Percentiles rank a stretch among this genome's conserved stretches.
Evolutionary conservation across 2,329 filamentous ascomycete genomes (phyloP).

Genomic region (Microdochium nivale): DNA sequence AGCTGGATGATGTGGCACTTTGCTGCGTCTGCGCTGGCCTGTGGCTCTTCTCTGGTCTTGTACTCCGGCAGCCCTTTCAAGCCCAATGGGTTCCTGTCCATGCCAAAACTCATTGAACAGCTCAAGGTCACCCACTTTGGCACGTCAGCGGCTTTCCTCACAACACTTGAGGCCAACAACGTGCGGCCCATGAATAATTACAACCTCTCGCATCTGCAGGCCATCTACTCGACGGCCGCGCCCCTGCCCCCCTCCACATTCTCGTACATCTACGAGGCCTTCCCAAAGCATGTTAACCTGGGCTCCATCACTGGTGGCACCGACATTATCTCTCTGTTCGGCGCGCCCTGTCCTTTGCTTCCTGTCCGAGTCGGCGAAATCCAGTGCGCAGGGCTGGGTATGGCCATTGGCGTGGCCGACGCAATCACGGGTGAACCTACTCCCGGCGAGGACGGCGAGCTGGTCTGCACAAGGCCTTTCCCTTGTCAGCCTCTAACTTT

Average conservation of each 20-base stretch:
- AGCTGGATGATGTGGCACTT: slow-evolving; percentile 99
- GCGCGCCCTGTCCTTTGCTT: slow-evolving; percentile 68
- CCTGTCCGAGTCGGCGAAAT: slow-evolving; percentile 68
- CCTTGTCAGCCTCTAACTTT: slow-evolving; percentile 88
- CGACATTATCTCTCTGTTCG: slow-evolving; percentile 93
- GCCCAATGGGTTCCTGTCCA: slow-evolving; percentile 68
- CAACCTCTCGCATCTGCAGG: slow-evolving; percentile 58
- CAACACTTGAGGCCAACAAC: slow-evolving; percentile 73
- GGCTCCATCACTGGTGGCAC: slow-evolving; percentile 93
- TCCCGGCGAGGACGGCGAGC: slow-evolving; percentile 68
- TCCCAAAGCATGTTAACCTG: slow-evolving; percentile 73
- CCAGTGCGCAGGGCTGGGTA: slow-evolving; percentile 69
- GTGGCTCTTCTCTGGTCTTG: slow-evolving; percentile 73
- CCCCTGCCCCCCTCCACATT: slow-evolving; percentile 91
- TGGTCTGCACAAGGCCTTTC: slow-evolving; percentile 81
- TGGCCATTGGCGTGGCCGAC: slow-evolving; percentile 61
- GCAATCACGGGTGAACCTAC: slow-evolving; percentile 45
- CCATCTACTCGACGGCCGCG: slow-evolving; percentile 91
- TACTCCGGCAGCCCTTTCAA: slow-evolving; percentile 92
- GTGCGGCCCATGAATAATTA: slow-evolving; percentile 48
- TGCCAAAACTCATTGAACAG: slow-evolving; percentile 74
- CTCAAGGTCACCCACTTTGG: slow-evolving; percentile 86
- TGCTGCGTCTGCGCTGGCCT: slow-evolving; percentile 78
- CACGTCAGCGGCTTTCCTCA: slow-evolving; percentile 89
- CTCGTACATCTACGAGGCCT: slow-evolving; percentile 76